A percentile compares a stretch with the other conserved stretches of the same genome.
Evolutionary conservation across 352 stramenopile genomes (phyloP).

Genomic region (Pythium phragmitis): DNA sequence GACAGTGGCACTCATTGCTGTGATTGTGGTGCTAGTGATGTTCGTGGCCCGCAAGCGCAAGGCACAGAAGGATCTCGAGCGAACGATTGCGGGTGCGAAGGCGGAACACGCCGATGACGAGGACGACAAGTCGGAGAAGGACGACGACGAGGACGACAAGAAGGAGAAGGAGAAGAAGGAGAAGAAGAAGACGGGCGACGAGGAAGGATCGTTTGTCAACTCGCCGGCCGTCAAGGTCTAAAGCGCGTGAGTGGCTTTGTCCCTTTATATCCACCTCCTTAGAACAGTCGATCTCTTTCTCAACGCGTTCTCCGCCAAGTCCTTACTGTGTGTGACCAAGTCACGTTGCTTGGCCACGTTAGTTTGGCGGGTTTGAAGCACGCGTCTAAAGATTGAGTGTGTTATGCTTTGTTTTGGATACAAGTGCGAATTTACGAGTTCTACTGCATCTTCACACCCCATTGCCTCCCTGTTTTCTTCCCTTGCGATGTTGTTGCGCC

Average conservation of each 20-base stretch:
- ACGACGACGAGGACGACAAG: slow-evolving; percentile 59
- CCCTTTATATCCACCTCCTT: slow-evolving; percentile 1
- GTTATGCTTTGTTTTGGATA: slow-evolving; percentile 44
- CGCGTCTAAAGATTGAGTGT: slow-evolving; percentile 28
- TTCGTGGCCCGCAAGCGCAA: slow-evolving; percentile 80
- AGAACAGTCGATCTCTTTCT: slow-evolving; percentile 16
- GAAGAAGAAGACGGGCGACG: slow-evolving; percentile 49
- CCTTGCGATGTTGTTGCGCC: no score
- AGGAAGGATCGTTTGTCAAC: slow-evolving; percentile 84
- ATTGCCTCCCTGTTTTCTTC: no score
- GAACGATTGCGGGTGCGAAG: slow-evolving; percentile 80
- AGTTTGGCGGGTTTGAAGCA: no score
- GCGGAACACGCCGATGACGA: slow-evolving; percentile 54
- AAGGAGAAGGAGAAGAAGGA: slow-evolving; percentile 78
- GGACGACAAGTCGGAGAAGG: slow-evolving; percentile 67
- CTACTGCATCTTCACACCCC: no score
- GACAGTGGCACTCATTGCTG: slow-evolving; percentile 56
- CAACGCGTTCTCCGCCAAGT: not conserved
- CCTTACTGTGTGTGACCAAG: no score
- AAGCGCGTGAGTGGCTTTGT: not conserved
- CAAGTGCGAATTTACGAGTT: slow-evolving; percentile 26
- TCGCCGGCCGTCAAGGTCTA: slow-evolving; percentile 69
- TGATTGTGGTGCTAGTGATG: slow-evolving; percentile 66
- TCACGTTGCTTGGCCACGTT: no score
- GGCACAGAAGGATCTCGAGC: slow-evolving; percentile 75